Percentiles rank a stretch among this genome's conserved stretches.
These are phyloP conservation scores for Pichia sp. DNA, from an alignment of 1,139 yeast species.

Conservation along the genomic window DNA sequence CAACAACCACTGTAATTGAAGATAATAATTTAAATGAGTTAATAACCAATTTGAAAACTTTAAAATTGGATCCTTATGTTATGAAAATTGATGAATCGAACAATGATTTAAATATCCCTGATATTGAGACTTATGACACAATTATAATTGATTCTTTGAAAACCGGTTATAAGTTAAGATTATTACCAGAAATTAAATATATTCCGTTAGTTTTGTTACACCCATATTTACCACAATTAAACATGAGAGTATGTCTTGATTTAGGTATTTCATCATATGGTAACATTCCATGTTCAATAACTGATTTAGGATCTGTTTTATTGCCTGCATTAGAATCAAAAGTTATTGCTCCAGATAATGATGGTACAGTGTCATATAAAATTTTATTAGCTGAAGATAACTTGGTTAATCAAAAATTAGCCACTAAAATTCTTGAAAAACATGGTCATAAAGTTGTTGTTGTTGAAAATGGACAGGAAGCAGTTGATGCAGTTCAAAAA, in stretches of 20 bases:
- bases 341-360: slow-evolving; percentile 73
- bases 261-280: slow-evolving; percentile 85
- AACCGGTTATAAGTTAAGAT: slow-evolving; percentile 62
- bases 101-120: slow-evolving; percentile 39
- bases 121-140: slow-evolving; percentile 66
- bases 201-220: slow-evolving; percentile 74
- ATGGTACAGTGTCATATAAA: slow-evolving; percentile 68
- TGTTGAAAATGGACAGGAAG: slow-evolving; percentile 81
- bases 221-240: slow-evolving; percentile 71
- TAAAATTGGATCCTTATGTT: slow-evolving; percentile 40
- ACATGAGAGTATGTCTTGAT: slow-evolving; percentile 75
- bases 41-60: slow-evolving; percentile 34
- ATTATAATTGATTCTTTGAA: slow-evolving; percentile 77
- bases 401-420: slow-evolving; percentile 78
- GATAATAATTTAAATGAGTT: slow-evolving; percentile 35
- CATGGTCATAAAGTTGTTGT: slow-evolving; percentile 78
- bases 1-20: slow-evolving; percentile 52
- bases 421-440: slow-evolving; percentile 74
- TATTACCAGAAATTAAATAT: slow-evolving; percentile 68
- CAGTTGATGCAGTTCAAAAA: slow-evolving; percentile 64
- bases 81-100: slow-evolving; percentile 32
- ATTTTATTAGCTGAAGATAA: slow-evolving; percentile 83
- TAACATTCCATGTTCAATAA: slow-evolving; percentile 76
- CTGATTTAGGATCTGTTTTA: slow-evolving; percentile 74
- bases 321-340: slow-evolving; percentile 81